Percentiles rank a stretch among this genome's conserved stretches.
Evolutionary conservation across 1,139 yeast genomes (phyloP).

Genomic region (Entelexis paramagnoliae): DNA sequence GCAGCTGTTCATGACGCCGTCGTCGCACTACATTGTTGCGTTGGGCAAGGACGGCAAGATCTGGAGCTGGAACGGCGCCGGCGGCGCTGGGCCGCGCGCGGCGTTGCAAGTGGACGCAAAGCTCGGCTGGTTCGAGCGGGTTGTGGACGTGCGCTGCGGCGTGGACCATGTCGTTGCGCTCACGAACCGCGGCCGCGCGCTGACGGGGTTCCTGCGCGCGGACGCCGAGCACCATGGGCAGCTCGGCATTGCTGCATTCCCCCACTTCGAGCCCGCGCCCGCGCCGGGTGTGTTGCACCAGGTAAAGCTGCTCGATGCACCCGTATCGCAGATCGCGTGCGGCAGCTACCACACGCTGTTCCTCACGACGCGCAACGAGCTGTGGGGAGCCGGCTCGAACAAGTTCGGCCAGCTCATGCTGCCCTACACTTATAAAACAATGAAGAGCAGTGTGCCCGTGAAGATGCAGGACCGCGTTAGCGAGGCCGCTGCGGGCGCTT

Average conservation of each 20-base stretch:
- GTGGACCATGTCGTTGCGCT: slow-evolving; percentile 54
- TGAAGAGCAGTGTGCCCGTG: slow-evolving; percentile 59
- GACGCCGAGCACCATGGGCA: slow-evolving; percentile 50
- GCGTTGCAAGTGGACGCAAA: slow-evolving; percentile 7
- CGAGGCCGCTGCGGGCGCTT: slow-evolving; percentile 53
- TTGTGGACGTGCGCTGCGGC: slow-evolving; percentile 52
- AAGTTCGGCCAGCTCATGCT: slow-evolving; percentile 74
- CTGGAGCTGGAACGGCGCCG: slow-evolving; percentile 20
- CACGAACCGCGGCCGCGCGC: slow-evolving; percentile 53
- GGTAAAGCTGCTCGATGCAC: slow-evolving; percentile 29
- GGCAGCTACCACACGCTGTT: slow-evolving; percentile 70
- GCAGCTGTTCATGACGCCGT: slow-evolving; percentile 9
- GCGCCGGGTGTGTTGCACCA: slow-evolving; percentile 34
- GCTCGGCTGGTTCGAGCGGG: slow-evolving; percentile 38
- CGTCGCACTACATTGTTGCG: slow-evolving; percentile 13
- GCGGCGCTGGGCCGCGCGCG: slow-evolving; percentile 8
- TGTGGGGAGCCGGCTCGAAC: slow-evolving; percentile 82
- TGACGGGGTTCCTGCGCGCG: slow-evolving; percentile 44
- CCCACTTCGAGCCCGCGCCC: slow-evolving; percentile 52
- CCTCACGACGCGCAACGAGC: slow-evolving; percentile 48
- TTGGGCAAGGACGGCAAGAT: slow-evolving; percentile 39
- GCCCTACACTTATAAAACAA: slow-evolving; percentile 54
- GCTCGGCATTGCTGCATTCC: slow-evolving; percentile 62
- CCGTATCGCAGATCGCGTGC: slow-evolving; percentile 51
- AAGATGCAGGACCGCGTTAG: slow-evolving; percentile 35